phyloP scores from a whole-genome alignment of 2,329 filamentous ascomycete genomes.

The Phialocephala subalpina region DNA sequence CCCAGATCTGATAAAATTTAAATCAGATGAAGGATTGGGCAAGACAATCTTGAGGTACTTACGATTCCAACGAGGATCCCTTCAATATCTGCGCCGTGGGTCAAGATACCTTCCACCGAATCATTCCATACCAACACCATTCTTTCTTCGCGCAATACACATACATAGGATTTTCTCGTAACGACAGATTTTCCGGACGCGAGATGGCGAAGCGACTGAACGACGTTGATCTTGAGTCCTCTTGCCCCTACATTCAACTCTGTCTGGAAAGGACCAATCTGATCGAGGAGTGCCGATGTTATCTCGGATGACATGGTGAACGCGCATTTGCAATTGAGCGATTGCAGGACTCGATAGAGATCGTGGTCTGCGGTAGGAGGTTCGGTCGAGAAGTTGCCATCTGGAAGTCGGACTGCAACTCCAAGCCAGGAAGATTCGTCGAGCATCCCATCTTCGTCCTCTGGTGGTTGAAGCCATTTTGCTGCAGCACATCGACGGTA shows the following conservation, averaged over 20 bases:
- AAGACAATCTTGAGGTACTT: constrained; percentile 5
- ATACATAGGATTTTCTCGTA: constrained; percentile 27
- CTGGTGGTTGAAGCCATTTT: constrained; percentile 28
- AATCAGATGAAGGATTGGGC: not conserved
- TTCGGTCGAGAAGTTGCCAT: constrained; percentile 30
- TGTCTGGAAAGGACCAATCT: constrained; percentile 32
- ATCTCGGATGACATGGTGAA: constrained; percentile 58
- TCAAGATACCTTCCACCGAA: constrained; percentile 33
- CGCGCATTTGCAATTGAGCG: constrained; percentile 47
- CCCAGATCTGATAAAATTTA: constrained; percentile 30
- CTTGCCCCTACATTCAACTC: constrained; percentile 27
- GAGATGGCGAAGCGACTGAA: constrained; percentile 60
- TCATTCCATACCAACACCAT: constrained; percentile 35
- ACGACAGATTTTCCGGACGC: constrained; percentile 34
- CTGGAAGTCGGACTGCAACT: constrained; percentile 29
- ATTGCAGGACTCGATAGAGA: constrained; percentile 25
- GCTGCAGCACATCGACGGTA: constrained; percentile 27
- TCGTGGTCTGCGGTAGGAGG: constrained; percentile 26
- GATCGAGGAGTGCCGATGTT: constrained; percentile 45
- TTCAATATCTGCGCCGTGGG: constrained; percentile 32
- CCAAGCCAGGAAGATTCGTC: constrained; percentile 27
- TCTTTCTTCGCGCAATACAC: constrained; percentile 32
- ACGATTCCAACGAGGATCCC: constrained; percentile 31
- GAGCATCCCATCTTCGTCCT: constrained; percentile 25
- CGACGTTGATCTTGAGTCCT: constrained; percentile 44